These are phyloP conservation scores for Panellus pusillus DNA, from an alignment of 768 basidiomycete genomes.

Conservation along the genomic window DNA sequence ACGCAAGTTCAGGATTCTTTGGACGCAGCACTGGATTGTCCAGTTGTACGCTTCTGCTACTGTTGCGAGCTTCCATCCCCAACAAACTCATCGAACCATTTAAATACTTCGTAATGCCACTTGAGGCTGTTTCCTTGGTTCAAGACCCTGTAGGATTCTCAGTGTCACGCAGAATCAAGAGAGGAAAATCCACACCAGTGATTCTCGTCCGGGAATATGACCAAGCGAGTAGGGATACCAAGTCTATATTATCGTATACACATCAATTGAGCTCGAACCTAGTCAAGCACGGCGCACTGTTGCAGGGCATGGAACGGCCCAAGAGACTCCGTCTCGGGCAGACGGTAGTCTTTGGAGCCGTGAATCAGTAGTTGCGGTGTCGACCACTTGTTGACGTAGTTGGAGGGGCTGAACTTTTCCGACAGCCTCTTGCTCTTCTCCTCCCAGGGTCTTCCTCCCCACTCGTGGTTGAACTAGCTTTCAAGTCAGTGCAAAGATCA, in stretches of 20 bases:
- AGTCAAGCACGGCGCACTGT: conserved; percentile 50
- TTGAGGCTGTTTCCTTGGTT: conserved; percentile 83
- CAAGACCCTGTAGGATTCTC: conserved; percentile 48
- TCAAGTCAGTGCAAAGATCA: not conserved
- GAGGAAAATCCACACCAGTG: conserved; percentile 51
- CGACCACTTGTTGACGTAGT: conserved; percentile 82
- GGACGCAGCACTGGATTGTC: not conserved
- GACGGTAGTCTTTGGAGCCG: conserved; percentile 83
- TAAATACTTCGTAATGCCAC: conserved; percentile 95
- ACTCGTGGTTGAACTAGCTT: conserved; percentile 79
- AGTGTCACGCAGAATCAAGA: not conserved
- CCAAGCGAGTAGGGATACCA: conserved; percentile 70
- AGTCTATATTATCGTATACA: conserved; percentile 39
- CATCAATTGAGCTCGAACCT: not conserved
- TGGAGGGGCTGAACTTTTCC: conserved; percentile 73
- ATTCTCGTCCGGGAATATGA: conserved; percentile 89
- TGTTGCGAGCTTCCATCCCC: conserved; percentile 30
- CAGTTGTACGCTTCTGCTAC: too few relatives aligned
- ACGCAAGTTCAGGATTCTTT: not conserved
- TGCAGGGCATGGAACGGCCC: conserved; percentile 84
- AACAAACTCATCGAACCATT: conserved; percentile 79
- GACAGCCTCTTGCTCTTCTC: conserved; percentile 50
- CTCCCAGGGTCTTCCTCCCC: conserved; percentile 83
- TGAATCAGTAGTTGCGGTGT: conserved; percentile 87
- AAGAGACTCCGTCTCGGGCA: conserved; percentile 84